A percentile compares a stretch with the other conserved stretches of the same genome.
Conservation (phyloP, 1,139 yeast species). For the Magnusiomyces fungicola region DNA sequence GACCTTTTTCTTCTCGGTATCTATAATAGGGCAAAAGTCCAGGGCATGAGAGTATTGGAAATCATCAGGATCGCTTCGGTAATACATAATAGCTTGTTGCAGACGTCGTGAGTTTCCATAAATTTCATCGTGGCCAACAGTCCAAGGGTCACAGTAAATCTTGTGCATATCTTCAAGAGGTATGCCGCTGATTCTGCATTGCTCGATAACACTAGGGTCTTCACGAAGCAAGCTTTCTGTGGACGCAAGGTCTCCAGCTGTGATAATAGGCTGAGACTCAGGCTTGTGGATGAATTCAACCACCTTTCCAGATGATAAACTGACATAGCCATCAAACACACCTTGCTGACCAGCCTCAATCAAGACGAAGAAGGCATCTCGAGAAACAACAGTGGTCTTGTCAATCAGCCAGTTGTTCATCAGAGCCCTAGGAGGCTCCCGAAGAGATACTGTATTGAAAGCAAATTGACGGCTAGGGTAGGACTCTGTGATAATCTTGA, state of each 20-base stretch:
- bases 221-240: conserved; percentile 60
- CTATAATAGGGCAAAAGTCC: conserved; percentile 77
- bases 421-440: conserved; percentile 61
- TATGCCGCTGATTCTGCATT: conserved; percentile 62
- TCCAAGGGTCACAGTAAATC: conserved; percentile 82
- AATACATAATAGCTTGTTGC: conserved; percentile 76
- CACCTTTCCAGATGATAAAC: conserved; percentile 43
- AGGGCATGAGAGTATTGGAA: conserved; percentile 79
- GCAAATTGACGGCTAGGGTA: conserved; percentile 40
- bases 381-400: conserved; percentile 45
- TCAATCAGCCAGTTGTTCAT: conserved; percentile 58
- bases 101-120: conserved; percentile 71
- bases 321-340: conserved; percentile 63
- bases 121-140: conserved; percentile 77
- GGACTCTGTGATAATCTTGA: conserved; percentile 38
- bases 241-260: conserved; percentile 56
- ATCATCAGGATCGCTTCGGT: conserved; percentile 70
- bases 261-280: conserved; percentile 67
- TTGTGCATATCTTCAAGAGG: conserved; percentile 60
- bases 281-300: conserved; percentile 43
- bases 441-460: conserved; percentile 63
- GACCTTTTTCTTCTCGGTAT: conserved; percentile 60
- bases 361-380: conserved; percentile 60
- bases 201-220: conserved; percentile 65
- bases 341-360: conserved; percentile 53